Evolutionary conservation across 176 grass and related monocot genomes (phyloP), one percentile per base, ranked within the genome.

Genomic region (Bromus sterilis): DNA sequence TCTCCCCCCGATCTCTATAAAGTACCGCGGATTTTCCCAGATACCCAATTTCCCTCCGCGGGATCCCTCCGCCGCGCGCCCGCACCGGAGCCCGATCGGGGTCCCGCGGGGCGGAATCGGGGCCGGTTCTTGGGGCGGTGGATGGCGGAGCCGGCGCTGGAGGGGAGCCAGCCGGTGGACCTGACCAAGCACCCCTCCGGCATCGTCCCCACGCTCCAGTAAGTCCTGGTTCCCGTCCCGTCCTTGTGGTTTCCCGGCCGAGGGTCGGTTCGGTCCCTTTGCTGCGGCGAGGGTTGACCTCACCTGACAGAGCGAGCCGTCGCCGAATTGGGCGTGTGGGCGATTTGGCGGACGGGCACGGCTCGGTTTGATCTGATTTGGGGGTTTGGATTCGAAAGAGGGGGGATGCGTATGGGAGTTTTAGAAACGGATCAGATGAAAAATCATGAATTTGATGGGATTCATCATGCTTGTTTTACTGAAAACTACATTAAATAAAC

Each of bases 151-250:
- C 80, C 87, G 76, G 85, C n/a, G 9, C 66, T 88, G 66, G 91
- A 91, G 86, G 91, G 88, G 56, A 89, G 75, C 82, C 75, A 94
- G 63, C 86, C 91, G 6, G 91, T 94, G 69, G 91, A 94, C 65
- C 91, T 94, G 26, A 62, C 83, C 14, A 84, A 84, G 61, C 91
- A 94, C 35, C 91, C 91, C 70, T 94, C 91, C 76, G 91, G 91
- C 34, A 94, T 94, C 64, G 30, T 94, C 18, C 91, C 91, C 44
- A 94, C 79, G 40, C 91, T 94, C 64, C 91, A 94, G 91, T 94
- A 88, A 86, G 85, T 28, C 68, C 66, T 9, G 11, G 18, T 20
- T 20, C 6, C 36, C 36, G 3, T 7, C 48, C 46, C 5, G 7
- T 4, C 29, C 60, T 13, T 15, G 15, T 63, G 0, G 0, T 12